Evolutionary conservation across 2,329 filamentous ascomycete genomes (phyloP).

Genomic region (Arthrobotrys musiformis): DNA sequence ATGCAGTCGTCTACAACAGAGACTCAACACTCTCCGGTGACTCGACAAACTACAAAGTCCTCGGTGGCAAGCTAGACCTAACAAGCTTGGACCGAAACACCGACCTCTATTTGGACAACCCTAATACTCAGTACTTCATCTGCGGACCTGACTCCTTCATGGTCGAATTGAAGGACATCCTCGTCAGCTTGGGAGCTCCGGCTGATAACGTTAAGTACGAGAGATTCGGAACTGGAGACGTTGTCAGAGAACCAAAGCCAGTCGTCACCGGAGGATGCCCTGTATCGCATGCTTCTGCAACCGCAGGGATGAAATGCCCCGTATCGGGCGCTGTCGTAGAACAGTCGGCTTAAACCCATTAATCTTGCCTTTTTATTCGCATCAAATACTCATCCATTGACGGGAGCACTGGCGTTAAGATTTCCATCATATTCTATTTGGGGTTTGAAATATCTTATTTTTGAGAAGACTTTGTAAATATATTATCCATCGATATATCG

Average conservation of each 20-base stretch:
- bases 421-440: background rate
- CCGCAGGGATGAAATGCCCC: constrained; percentile 23
- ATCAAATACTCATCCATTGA: background rate
- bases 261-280: background rate
- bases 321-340: constrained; percentile 14
- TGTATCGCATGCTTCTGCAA: constrained; percentile 7
- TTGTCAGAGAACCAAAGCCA: constrained; percentile 57
- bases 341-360: background rate
- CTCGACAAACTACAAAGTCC: constrained; percentile 70
- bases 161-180: constrained; percentile 68
- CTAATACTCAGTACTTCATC: constrained; percentile 73
- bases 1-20: constrained; percentile 70
- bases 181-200: constrained; percentile 70
- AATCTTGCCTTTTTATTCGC: background rate
- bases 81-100: constrained; percentile 67
- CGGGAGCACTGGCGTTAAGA: constrained; percentile 7
- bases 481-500: no score
- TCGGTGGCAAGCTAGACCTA: constrained; percentile 71
- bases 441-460: background rate
- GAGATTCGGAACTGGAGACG: constrained; percentile 72
- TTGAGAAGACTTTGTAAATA: constrained; percentile 16
- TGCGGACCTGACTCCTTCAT: constrained; percentile 79
- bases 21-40: constrained; percentile 65
- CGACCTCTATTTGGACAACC: constrained; percentile 69
- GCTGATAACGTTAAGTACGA: constrained; percentile 73